Percentiles rank a stretch among this genome's conserved stretches.
Evolutionary conservation across 768 basidiomycete genomes (phyloP).

Genomic region (Leccinum aurantiacum): DNA sequence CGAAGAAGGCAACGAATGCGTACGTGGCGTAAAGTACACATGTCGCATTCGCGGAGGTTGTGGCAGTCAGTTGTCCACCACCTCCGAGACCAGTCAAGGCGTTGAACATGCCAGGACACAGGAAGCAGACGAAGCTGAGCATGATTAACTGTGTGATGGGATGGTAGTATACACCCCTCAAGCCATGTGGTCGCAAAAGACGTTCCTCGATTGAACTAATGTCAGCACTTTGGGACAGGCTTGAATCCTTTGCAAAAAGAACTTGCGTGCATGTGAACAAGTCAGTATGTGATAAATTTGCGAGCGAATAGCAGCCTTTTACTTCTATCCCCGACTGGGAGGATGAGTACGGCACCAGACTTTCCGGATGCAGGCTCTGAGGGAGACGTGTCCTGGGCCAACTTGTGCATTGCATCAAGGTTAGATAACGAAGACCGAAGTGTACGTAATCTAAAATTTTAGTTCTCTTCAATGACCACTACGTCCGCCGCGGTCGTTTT

Average conservation of each 20-base stretch:
- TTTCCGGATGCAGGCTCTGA: neutral
- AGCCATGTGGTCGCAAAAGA: constrained; percentile 46
- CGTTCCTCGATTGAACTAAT: constrained; percentile 18
- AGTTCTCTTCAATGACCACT: neutral
- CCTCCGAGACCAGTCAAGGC: constrained; percentile 75
- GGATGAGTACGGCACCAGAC: neutral
- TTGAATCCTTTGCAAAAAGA: constrained; percentile 5
- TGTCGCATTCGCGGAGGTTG: constrained; percentile 69
- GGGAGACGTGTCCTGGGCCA: neutral
- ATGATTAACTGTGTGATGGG: constrained; percentile 58
- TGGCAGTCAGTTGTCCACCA: constrained; percentile 67
- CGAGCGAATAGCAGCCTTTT: neutral
- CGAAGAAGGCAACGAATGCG: constrained; percentile 57
- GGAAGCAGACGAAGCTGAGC: constrained; percentile 66
- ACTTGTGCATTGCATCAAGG: no score
- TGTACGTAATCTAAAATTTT: no score
- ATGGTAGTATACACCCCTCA: constrained; percentile 57
- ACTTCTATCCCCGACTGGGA: constrained; percentile 4
- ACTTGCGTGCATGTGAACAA: neutral
- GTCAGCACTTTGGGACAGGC: neutral
- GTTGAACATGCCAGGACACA: constrained; percentile 67
- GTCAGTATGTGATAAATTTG: neutral
- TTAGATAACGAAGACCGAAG: no score
- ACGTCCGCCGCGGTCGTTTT: constrained; percentile 15
- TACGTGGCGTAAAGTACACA: constrained; percentile 63